phyloP scores from a whole-genome alignment of 805 yeast genomes.

The Starmera dryadoides region DNA sequence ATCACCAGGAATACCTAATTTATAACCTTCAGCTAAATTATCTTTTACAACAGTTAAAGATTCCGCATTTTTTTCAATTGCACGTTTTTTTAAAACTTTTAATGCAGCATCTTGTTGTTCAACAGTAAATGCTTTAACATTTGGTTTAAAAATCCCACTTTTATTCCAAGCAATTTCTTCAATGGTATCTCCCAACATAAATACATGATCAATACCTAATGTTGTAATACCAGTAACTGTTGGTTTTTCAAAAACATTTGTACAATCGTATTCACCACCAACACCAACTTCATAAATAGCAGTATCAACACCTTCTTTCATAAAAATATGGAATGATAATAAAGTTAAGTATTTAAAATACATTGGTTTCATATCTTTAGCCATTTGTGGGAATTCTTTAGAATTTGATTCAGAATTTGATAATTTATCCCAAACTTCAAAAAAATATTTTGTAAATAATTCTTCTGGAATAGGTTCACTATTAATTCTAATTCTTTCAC shows the following conservation, averaged over 20 bases:
- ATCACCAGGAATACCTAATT: constrained; percentile 73
- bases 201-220: constrained; percentile 81
- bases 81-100: constrained; percentile 54
- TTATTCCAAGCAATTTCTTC: constrained; percentile 95
- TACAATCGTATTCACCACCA: constrained; percentile 97
- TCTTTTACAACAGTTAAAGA: constrained; percentile 42
- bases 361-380: constrained; percentile 72
- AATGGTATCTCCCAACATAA: constrained; percentile 79
- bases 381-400: constrained; percentile 64
- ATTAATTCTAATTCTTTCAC: constrained; percentile 85
- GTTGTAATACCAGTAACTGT: constrained; percentile 80
- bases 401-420: constrained; percentile 50
- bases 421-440: constrained; percentile 87
- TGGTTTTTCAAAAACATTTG: constrained; percentile 77
- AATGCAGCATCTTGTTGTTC: constrained; percentile 50
- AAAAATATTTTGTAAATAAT: constrained; percentile 81
- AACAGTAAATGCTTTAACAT: constrained; percentile 61
- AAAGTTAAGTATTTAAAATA: constrained; percentile 89
- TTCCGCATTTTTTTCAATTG: constrained; percentile 50
- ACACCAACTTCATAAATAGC: constrained; percentile 98
- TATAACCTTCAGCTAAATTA: constrained; percentile 22
- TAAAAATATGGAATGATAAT: constrained; percentile 83
- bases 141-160: constrained; percentile 80
- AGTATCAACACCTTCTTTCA: constrained; percentile 83
- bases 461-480: constrained; percentile 81